Base-by-base conservation (phyloP, 2,329 filamentous ascomycete genomes). In the Cladosporium cucumerinum region DNA sequence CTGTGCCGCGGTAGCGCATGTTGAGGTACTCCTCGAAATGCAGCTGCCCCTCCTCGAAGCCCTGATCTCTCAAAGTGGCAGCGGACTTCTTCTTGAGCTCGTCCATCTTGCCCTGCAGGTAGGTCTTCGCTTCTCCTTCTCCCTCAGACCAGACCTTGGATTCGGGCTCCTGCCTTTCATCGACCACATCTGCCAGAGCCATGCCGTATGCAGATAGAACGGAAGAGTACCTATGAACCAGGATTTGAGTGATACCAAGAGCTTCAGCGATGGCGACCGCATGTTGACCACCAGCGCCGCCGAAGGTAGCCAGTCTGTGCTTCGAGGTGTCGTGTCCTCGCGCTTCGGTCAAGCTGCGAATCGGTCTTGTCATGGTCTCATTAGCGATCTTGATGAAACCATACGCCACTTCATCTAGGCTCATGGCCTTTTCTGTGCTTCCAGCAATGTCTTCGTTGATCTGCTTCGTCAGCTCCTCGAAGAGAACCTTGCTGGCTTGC, bases 1-100 rank as follows among this genome's bases (percentile, higher is more conserved):
- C 93, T 0, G 93, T 97, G 12, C 93, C 93, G 39, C 92, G 86
- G 73, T 97, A 97, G 65, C 93, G 84, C 89, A 97, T 93, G 75
- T 97, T 97, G 64, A 98, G 85, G 73, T 97, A 97, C 74, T 96
- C 91, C 75, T 97, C 93, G 72, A 94, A 96, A 0, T 88, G 84
- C 26, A 97, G 91, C 34, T 91, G 87, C 5, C 85, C 79, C 51
- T 90, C 86, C 1, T 84, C 81, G 73, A 97, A 97, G 0, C 93
- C 93, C 77, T 97, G 93, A 2, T 90, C 88, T 25, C 82, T 81
- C 5, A 97, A 80, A 0, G 87, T 86, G 21, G 82, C 79, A 0
- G 82, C 84, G 0, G 92, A 93, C 73, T 89, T 92, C n/a, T 85
- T 82, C 78, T 91, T 94, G 43, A 97, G 82, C 55, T 91, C 89